A percentile compares a stretch with the other conserved stretches of the same genome.
These are phyloP conservation scores for Lepiota venenata DNA, from an alignment of 768 basidiomycete genomes.

Conservation along the genomic window DNA sequence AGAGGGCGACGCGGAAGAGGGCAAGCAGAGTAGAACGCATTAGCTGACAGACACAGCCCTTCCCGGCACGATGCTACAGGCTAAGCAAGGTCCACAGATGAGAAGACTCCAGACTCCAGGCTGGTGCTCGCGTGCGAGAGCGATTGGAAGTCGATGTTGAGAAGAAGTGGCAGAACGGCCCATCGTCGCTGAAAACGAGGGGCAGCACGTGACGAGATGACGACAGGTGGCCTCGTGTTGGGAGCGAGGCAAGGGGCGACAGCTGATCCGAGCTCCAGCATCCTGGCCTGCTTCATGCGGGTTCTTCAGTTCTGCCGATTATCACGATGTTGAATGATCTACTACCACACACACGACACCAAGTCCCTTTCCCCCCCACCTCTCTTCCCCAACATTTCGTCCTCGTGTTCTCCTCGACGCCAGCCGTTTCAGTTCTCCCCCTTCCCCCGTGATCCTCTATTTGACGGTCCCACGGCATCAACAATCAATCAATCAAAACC, in stretches of 20 bases:
- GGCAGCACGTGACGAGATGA: slow-evolving; percentile 10
- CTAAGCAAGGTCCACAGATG: slow-evolving; percentile 13
- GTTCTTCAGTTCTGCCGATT: slow-evolving; percentile 23
- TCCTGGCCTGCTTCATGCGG: slow-evolving; percentile 22
- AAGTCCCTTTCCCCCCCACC: neutral
- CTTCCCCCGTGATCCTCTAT: neutral
- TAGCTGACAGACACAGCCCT: neutral
- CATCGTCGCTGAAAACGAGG: slow-evolving; percentile 1
- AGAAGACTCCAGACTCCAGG: neutral
- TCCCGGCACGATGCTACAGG: neutral
- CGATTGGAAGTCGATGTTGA: too few species aligned
- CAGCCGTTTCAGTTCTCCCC: too few species aligned
- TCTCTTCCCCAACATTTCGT: neutral
- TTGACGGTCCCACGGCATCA: neutral
- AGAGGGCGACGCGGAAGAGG: too few species aligned
- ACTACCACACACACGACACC: too few species aligned
- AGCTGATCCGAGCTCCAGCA: slow-evolving; percentile 26
- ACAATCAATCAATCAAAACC: slow-evolving; percentile 9
- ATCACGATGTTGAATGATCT: slow-evolving; percentile 23
- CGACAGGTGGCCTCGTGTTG: slow-evolving; percentile 35
- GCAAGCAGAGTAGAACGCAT: too few species aligned
- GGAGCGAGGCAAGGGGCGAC: slow-evolving; percentile 33
- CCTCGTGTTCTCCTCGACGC: neutral
- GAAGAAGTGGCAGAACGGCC: slow-evolving; percentile 13
- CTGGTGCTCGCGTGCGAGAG: neutral